Evolutionary conservation across 2,329 filamentous ascomycete genomes (phyloP).

Genomic region (Claviceps humidiphila): DNA sequence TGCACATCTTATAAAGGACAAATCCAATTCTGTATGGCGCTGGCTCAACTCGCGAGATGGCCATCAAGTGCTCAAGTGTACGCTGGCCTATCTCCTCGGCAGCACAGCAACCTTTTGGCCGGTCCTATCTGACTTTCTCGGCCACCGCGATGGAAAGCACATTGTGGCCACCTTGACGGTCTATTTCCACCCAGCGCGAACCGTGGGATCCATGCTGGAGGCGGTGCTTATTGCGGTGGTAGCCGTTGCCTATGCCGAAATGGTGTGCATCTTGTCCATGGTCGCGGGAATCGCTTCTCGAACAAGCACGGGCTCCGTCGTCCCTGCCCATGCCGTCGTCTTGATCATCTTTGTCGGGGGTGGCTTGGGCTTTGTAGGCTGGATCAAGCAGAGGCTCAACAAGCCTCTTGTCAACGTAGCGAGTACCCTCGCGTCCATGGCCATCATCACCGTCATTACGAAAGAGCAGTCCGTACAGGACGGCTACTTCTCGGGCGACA

Average conservation of each 20-base stretch:
- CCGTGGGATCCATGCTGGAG: constrained; percentile 80
- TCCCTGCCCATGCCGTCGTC: constrained; percentile 65
- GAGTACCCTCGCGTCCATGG: constrained; percentile 74
- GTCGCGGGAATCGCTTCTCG: constrained; percentile 71
- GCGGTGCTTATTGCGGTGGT: constrained; percentile 63
- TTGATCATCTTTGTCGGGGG: constrained; percentile 75
- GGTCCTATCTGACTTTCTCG: constrained; percentile 58
- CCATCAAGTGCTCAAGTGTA: constrained; percentile 77
- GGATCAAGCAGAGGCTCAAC: constrained; percentile 69
- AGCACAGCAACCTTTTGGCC: constrained; percentile 77
- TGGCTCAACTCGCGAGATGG: constrained; percentile 63
- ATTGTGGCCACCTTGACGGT: constrained; percentile 88
- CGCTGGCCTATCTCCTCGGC: constrained; percentile 74
- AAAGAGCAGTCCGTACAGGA: constrained; percentile 81
- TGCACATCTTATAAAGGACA: constrained; percentile 14
- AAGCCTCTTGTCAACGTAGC: constrained; percentile 73
- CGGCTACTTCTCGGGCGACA: constrained; percentile 67
- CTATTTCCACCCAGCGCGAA: constrained; percentile 84
- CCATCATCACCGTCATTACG: constrained; percentile 78
- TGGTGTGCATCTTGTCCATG: constrained; percentile 76
- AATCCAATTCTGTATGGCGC: constrained; percentile 29
- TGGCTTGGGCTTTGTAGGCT: constrained; percentile 75
- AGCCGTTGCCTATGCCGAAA: constrained; percentile 57
- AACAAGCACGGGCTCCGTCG: constrained; percentile 48
- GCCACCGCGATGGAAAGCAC: constrained; percentile 81